These are phyloP conservation scores for Pseudomassariella vexata DNA, from an alignment of 2,329 filamentous ascomycete genomes.

Conservation along the genomic window DNA sequence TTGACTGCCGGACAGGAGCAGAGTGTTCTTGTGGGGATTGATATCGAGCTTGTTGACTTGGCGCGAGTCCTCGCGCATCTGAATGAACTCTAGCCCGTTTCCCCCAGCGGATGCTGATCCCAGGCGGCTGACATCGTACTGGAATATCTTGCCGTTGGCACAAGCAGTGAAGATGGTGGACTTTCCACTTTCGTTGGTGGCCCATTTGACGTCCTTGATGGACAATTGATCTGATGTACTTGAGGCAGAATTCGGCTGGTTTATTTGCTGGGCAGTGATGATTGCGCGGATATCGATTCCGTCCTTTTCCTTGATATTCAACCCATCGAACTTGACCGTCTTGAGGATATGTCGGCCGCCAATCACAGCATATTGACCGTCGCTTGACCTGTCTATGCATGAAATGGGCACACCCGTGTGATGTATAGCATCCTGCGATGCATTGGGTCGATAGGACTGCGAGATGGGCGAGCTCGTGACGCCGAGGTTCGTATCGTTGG, in stretches of 20 bases:
- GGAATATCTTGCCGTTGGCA: conserved; percentile 58
- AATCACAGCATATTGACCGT: conserved; percentile 50
- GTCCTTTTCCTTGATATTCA: conserved; percentile 48
- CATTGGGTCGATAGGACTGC: conserved; percentile 43
- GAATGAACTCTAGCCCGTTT: conserved; percentile 47
- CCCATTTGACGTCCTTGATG: conserved; percentile 58
- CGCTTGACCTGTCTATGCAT: conserved; percentile 52
- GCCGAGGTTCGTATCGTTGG: conserved; percentile 36
- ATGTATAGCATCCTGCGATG: conserved; percentile 51
- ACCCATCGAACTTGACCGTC: conserved; percentile 50
- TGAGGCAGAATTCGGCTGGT: conserved; percentile 31
- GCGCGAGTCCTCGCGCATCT: conserved; percentile 55
- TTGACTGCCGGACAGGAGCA: conserved; percentile 57
- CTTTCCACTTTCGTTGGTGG: conserved; percentile 34
- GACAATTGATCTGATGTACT: conserved; percentile 52
- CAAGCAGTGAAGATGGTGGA: conserved; percentile 57
- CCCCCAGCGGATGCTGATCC: conserved; percentile 33
- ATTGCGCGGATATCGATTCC: conserved; percentile 52
- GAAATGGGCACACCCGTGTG: conserved; percentile 46
- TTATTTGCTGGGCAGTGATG: conserved; percentile 44
- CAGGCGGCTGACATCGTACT: conserved; percentile 53
- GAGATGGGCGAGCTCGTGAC: conserved; percentile 39
- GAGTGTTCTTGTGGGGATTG: conserved; percentile 53
- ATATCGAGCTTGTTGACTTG: conserved; percentile 60
- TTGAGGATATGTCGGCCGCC: conserved; percentile 57